These are phyloP conservation scores for Phialocephala sp. DNA, from an alignment of 2,329 filamentous ascomycete species.

Conservation along the genomic window DNA sequence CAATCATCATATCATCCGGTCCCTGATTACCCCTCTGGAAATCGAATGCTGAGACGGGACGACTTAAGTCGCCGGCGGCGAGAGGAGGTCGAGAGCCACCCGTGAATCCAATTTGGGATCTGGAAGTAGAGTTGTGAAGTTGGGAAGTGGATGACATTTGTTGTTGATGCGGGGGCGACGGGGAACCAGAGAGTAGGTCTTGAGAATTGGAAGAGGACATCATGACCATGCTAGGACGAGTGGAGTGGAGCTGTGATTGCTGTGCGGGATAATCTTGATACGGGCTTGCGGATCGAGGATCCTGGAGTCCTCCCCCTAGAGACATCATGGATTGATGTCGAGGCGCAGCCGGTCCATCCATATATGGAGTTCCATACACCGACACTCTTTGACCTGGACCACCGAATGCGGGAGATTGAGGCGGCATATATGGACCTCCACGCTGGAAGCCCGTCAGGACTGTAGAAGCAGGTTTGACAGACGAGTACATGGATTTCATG, in stretches of 20 bases:
- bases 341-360: constrained; percentile 54
- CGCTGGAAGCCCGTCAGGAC: constrained; percentile 83
- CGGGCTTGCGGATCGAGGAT: constrained; percentile 56
- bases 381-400: constrained; percentile 45
- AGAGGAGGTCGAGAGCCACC: constrained; percentile 55
- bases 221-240: constrained; percentile 65
- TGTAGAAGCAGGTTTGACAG: constrained; percentile 83
- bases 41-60: constrained; percentile 63
- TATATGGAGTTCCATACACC: constrained; percentile 51
- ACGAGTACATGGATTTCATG: constrained; percentile 95
- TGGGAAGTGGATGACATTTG: constrained; percentile 40
- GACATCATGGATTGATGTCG: constrained; percentile 77
- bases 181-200: constrained; percentile 45
- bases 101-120: constrained; percentile 42
- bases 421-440: constrained; percentile 75
- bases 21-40: constrained; percentile 64
- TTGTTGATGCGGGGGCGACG: constrained; percentile 43
- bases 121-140: constrained; percentile 29
- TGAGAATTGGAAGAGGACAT: constrained; percentile 47
- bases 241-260: constrained; percentile 44
- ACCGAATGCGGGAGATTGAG: constrained; percentile 77
- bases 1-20: constrained; percentile 79
- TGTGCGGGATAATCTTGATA: constrained; percentile 60
- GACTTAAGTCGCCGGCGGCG: constrained; percentile 45
- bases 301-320: constrained; percentile 52